A percentile compares a stretch with the other conserved stretches of the same genome.
These are phyloP conservation scores for Suhomyces sp. DNA, from an alignment of 805 yeast species.

Conservation along the genomic window DNA sequence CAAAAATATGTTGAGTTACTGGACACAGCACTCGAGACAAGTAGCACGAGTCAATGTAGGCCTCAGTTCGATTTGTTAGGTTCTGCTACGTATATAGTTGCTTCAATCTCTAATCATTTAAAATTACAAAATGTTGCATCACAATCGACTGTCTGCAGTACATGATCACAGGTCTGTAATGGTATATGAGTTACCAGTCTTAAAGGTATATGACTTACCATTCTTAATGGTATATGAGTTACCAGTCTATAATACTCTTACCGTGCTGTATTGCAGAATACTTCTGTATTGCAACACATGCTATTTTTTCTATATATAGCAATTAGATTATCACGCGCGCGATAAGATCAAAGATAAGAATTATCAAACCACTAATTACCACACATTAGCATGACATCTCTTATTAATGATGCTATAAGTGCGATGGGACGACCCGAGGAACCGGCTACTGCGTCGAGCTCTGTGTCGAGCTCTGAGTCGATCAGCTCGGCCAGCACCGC, in stretches of 20 bases:
- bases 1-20: too few species aligned
- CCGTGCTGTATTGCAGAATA: neutral
- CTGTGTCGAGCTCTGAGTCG: neutral
- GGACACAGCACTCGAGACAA: too few species aligned
- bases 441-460: neutral
- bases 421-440: constrained; percentile 19
- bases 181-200: too few species aligned
- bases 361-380: neutral
- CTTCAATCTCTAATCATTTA: too few species aligned
- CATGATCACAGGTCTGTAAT: too few species aligned
- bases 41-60: too few species aligned
- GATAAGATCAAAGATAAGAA: neutral
- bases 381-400: constrained; percentile 6
- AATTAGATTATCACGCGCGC: neutral
- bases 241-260: neutral
- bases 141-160: too few species aligned
- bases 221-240: too few species aligned
- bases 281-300: neutral
- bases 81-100: too few species aligned
- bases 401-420: constrained; percentile 18
- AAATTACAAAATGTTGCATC: too few species aligned
- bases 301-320: neutral
- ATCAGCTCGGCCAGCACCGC: neutral
- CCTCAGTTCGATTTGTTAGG: too few species aligned
- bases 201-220: too few species aligned